A percentile compares a stretch with the other conserved stretches of the same genome.
Conservation (phyloP, 2,329 filamentous ascomycete genomes). For the Didymella glomerata region DNA sequence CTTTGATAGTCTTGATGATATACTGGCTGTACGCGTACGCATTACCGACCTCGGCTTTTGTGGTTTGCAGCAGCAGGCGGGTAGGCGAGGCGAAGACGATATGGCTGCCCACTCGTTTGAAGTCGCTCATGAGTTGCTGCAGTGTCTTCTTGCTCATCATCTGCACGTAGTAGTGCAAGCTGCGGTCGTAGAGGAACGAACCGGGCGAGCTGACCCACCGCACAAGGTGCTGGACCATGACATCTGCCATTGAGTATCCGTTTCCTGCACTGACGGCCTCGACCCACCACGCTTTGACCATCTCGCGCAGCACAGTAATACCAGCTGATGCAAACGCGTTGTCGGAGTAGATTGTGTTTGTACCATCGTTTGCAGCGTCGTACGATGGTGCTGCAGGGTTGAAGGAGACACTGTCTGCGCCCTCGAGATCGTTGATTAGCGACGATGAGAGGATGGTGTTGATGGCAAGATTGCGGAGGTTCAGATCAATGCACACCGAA, state of each 20-base stretch:
- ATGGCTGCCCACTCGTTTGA: constrained; percentile 91
- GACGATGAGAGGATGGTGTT: constrained; percentile 98
- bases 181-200: constrained; percentile 93
- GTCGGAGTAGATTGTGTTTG: constrained; percentile 79
- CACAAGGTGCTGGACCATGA: constrained; percentile 96
- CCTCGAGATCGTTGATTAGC: constrained; percentile 94
- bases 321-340: constrained; percentile 93
- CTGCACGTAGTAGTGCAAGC: constrained; percentile 95
- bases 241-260: constrained; percentile 81
- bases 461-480: constrained; percentile 92
- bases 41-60: constrained; percentile 95
- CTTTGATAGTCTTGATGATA: constrained; percentile 95
- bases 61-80: constrained; percentile 89
- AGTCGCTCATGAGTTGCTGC: constrained; percentile 96
- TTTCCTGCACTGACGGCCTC: constrained; percentile 85
- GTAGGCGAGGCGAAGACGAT: constrained; percentile 95
- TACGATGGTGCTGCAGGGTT: constrained; percentile 75
- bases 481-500: constrained; percentile 94
- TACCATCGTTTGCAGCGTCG: constrained; percentile 67
- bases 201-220: constrained; percentile 89
- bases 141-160: constrained; percentile 99
- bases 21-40: constrained; percentile 97
- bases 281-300: constrained; percentile 99
- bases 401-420: constrained; percentile 84
- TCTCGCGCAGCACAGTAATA: constrained; percentile 89